These are phyloP conservation scores for Metschnikowia continentalis DNA, from an alignment of 805 yeast species.

Conservation along the genomic window DNA sequence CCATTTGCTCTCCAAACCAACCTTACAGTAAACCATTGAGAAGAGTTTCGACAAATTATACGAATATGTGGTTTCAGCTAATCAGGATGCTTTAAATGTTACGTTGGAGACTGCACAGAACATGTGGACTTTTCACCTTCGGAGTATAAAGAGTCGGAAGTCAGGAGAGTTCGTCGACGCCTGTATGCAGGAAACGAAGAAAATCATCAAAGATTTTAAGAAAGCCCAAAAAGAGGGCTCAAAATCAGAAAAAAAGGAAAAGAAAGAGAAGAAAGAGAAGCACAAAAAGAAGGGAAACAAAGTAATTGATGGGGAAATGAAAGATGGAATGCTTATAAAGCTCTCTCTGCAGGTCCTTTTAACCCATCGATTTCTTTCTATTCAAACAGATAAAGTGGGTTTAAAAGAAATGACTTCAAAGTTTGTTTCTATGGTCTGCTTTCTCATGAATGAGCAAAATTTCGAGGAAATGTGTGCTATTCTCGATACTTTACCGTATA, in stretches of 20 bases:
- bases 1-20: slow-evolving; percentile 47
- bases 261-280: too few species aligned
- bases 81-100: background rate
- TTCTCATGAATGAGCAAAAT: background rate
- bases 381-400: slow-evolving; percentile 1
- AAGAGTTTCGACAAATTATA: slow-evolving; percentile 26
- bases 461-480: slow-evolving; percentile 4
- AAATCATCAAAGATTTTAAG: background rate
- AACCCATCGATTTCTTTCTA: slow-evolving; percentile 8
- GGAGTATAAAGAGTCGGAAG: slow-evolving; percentile 17
- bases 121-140: slow-evolving; percentile 15
- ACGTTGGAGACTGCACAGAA: slow-evolving; percentile 6
- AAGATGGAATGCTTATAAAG: too few species aligned
- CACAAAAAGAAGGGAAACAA: too few species aligned
- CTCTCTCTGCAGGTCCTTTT: slow-evolving; percentile 2
- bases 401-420: slow-evolving; percentile 4
- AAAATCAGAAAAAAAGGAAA: too few species aligned
- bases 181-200: background rate
- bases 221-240: background rate
- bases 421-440: slow-evolving; percentile 5
- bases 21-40: slow-evolving; percentile 53
- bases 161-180: slow-evolving; percentile 5
- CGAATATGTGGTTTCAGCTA: slow-evolving; percentile 11
- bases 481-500: slow-evolving; percentile 7
- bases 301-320: too few species aligned